Evolutionary conservation across 139 green algal genomes (phyloP), one percentile per base, ranked within the genome.

Genomic region (Chlorella sp.): DNA sequence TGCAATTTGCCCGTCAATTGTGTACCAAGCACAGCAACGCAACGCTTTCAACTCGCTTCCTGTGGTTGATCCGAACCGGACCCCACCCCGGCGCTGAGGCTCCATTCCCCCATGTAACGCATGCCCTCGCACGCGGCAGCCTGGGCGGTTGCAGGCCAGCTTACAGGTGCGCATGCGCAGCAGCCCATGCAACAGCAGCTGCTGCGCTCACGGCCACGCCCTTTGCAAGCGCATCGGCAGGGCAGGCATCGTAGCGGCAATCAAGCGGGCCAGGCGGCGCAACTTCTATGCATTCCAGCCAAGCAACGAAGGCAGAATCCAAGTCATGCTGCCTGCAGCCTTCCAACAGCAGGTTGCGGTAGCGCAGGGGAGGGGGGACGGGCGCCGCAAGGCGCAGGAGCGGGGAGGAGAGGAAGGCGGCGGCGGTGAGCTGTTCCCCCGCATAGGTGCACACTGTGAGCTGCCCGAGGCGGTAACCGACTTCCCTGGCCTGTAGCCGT

Each of bases 371-470:
- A 1, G 56, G 74, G 28, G 74, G 56, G 3, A 55, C 74, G 9
- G 74, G 74, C 3, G 2, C 32, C 18, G 69, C 69, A 11, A 81
- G 74, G 47, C 20, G 74, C 23, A 81, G 56, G 34, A 81, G 56
- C 55, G 56, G 74, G 6, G 74, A 70, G 21, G 74, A 81, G 9
- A 81, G 18, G 28, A 81, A 81, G 74, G 25, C 74, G 32, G 74
- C 56, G 23, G 56, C 62, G 21, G 17, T 30, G 5, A 36, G 4
- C 7, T 32, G n/a, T 23, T n/a, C 55, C 41, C 41, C 39, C 23
- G 23, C 36, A 36, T 69, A 69, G 4, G 74, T 70, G 3, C n/a
- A 34, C 21, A 70, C 74, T 0, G 34, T 0, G 11, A 86, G 17
- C 38, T 39, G 68, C 6, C 26, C 11, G 11, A 41, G 25, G 17